Evolutionary conservation across 495 filamentous ascomycete species (phyloP).

Genomic region (Penicillium dipodomyicola): DNA sequence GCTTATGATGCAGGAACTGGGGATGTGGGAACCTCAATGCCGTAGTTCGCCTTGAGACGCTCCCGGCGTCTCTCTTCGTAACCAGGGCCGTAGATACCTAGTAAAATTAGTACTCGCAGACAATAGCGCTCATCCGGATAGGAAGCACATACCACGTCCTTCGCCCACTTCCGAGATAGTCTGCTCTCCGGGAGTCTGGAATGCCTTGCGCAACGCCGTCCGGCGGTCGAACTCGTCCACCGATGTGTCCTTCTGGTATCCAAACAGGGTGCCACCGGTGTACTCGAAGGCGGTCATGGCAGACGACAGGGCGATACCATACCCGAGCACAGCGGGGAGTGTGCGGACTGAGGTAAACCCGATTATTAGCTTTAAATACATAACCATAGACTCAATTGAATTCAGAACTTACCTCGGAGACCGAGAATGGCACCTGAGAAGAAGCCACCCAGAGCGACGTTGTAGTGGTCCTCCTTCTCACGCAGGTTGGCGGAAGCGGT

Average conservation of each 20-base stretch:
- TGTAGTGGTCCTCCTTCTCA: slow-evolving; percentile 68
- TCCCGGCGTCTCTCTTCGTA: slow-evolving; percentile 83
- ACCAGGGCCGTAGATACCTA: slow-evolving; percentile 78
- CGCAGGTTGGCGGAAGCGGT: slow-evolving; percentile 74
- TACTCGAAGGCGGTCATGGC: slow-evolving; percentile 69
- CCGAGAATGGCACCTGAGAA: slow-evolving; percentile 67
- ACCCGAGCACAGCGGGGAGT: slow-evolving; percentile 76
- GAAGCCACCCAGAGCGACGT: slow-evolving; percentile 71
- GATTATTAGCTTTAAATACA: slow-evolving; percentile 4
- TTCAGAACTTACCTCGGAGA: slow-evolving; percentile 51
- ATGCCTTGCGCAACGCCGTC: slow-evolving; percentile 68
- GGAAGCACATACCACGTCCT: slow-evolving; percentile 67
- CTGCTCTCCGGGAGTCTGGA: slow-evolving; percentile 75
- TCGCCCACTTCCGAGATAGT: slow-evolving; percentile 83
- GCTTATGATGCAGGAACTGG: slow-evolving; percentile 44
- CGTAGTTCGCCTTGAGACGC: slow-evolving; percentile 86
- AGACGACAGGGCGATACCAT: slow-evolving; percentile 63
- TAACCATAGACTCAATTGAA: slow-evolving; percentile 1
- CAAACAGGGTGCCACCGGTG: slow-evolving; percentile 66
- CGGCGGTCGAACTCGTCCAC: slow-evolving; percentile 82
- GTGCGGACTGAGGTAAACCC: slow-evolving; percentile 57
- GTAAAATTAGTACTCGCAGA: slow-evolving; percentile 25
- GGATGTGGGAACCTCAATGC: slow-evolving; percentile 68
- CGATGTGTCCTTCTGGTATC: slow-evolving; percentile 53
- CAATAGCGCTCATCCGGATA: neutral